Evolutionary conservation across 192 early-diverging fungal genomes (phyloP).

Genomic region (Backusella tarrabulga): DNA sequence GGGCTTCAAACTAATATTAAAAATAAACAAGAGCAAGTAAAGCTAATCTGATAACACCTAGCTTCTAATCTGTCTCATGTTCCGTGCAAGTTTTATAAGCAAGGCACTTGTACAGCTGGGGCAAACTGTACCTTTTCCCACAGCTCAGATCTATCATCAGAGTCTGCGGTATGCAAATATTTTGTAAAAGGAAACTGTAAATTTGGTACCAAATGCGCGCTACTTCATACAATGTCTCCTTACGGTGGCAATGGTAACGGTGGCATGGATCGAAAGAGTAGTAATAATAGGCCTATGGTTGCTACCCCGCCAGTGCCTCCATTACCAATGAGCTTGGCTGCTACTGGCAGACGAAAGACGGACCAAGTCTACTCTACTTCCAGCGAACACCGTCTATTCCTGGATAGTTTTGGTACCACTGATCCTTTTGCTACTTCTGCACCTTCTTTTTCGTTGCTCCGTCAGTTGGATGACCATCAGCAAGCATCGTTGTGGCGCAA

Average conservation of each 20-base stretch:
- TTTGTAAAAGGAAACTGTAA: constrained; percentile 79
- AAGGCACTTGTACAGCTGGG: constrained; percentile 71
- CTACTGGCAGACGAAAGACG: constrained; percentile 9
- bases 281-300: too few relatives aligned
- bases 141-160: constrained; percentile 55
- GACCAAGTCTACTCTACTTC: background rate
- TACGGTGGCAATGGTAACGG: constrained; percentile 7
- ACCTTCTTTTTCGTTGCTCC: constrained; percentile 7
- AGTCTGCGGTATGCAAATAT: constrained; percentile 70
- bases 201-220: constrained; percentile 73
- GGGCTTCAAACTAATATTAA: background rate
- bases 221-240: constrained; percentile 46
- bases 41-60: constrained; percentile 8
- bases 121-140: constrained; percentile 72
- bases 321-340: background rate
- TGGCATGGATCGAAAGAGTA: background rate
- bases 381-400: background rate
- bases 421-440: constrained; percentile 7
- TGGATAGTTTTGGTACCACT: background rate
- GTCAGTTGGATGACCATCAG: background rate
- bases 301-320: background rate
- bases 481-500: constrained; percentile 5
- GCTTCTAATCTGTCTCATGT: constrained; percentile 53
- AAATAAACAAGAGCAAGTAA: background rate
- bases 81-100: constrained; percentile 78